These are phyloP conservation scores for Meira nashicola DNA, from an alignment of 1,284 basidiomycete species.

Conservation along the genomic window DNA sequence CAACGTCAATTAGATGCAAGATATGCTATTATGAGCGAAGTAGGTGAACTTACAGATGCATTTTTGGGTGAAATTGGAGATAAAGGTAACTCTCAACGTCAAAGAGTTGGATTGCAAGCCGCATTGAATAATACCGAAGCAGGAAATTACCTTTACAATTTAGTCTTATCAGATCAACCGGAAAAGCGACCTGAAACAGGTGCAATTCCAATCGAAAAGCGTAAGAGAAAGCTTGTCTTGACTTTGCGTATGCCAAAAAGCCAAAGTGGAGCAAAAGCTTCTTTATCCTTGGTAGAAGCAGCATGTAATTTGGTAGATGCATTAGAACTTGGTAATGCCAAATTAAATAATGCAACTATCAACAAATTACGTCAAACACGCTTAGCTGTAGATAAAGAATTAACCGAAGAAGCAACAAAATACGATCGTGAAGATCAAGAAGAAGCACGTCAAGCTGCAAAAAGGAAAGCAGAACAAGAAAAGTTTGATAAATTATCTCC, in stretches of 20 bases:
- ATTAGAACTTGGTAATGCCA: conserved; percentile 30
- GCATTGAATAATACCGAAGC: conserved; percentile 28
- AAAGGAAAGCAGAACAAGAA: conserved; percentile 39
- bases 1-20: conserved; percentile 35
- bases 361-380: conserved; percentile 39
- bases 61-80: conserved; percentile 44
- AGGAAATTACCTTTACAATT: conserved; percentile 35
- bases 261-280: conserved; percentile 17
- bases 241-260: conserved; percentile 37
- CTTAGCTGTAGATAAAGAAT: conserved; percentile 31
- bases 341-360: conserved; percentile 28
- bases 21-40: conserved; percentile 46
- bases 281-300: conserved; percentile 34
- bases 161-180: conserved; percentile 48
- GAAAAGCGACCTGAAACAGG: conserved; percentile 22
- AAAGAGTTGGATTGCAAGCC: conserved; percentile 35
- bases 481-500: conserved; percentile 45
- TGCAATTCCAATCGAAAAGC: conserved; percentile 24
- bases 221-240: conserved; percentile 33
- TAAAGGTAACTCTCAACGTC: conserved; percentile 39
- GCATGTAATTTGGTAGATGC: conserved; percentile 47
- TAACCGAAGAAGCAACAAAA: conserved; percentile 29
- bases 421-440: conserved; percentile 35
- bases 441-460: conserved; percentile 36
- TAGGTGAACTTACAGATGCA: conserved; percentile 41